Percentiles rank a stretch among this genome's conserved stretches.
Conservation (phyloP, 495 filamentous ascomycete species). For the Podospora tetraspora region DNA sequence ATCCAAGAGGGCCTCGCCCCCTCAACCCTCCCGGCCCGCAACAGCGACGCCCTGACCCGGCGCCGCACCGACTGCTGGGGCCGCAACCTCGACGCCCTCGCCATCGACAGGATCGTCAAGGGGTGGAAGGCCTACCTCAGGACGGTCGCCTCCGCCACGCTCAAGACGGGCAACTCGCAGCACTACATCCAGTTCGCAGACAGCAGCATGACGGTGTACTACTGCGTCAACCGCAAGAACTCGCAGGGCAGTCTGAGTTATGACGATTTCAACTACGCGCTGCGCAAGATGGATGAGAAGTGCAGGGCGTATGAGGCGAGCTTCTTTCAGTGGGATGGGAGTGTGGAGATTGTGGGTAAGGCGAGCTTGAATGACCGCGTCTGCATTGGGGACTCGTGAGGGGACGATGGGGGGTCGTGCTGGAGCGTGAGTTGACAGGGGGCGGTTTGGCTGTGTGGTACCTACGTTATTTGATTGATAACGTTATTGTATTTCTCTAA, state of each 20-base stretch:
- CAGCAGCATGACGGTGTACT: not conserved
- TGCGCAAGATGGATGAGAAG: not conserved
- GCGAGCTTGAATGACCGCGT: not conserved
- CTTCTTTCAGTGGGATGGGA: constrained; percentile 6
- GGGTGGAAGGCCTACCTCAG: not conserved
- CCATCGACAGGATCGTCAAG: not conserved
- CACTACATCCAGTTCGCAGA: not conserved
- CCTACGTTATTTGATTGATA: no score
- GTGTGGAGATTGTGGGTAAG: constrained; percentile 6
- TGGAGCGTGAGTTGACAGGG: no score
- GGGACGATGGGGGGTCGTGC: no score
- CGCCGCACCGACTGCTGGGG: constrained; percentile 1
- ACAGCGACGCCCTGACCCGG: not conserved
- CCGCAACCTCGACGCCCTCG: not conserved
- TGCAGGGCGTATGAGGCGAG: not conserved
- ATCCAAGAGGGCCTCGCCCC: not conserved
- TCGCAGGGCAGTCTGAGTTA: not conserved
- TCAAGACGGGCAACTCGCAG: not conserved
- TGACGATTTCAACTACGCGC: constrained; percentile 6
- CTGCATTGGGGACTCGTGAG: no score
- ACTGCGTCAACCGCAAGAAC: constrained; percentile 4
- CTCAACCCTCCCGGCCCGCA: not conserved
- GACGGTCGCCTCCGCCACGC: not conserved
- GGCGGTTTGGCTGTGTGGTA: no score
- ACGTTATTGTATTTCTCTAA: no score